A percentile compares a stretch with the other conserved stretches of the same genome.
These are phyloP conservation scores for Byssothecium circinans DNA, from an alignment of 2,329 filamentous ascomycete genomes.

Conservation along the genomic window DNA sequence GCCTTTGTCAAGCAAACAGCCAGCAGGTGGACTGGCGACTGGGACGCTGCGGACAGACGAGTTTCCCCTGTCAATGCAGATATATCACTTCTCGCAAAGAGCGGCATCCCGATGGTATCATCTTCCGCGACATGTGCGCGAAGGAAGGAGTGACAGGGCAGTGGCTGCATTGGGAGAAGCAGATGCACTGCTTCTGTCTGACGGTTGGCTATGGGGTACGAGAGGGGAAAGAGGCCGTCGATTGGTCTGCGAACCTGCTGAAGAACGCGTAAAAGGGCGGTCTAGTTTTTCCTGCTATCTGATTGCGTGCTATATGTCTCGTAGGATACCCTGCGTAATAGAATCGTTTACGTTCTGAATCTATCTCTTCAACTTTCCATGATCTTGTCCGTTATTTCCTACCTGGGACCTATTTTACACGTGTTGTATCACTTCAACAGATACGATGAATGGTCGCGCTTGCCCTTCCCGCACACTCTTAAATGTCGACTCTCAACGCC, in stretches of 20 bases:
- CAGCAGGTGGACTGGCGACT: constrained; percentile 46
- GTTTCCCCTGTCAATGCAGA: constrained; percentile 55
- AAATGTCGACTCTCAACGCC: too few species aligned
- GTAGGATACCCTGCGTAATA: not conserved
- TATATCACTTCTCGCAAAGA: constrained; percentile 42
- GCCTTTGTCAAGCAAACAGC: constrained; percentile 48
- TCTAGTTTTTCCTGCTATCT: not conserved
- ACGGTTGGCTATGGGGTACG: constrained; percentile 52
- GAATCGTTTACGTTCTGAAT: not conserved
- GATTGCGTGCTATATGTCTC: not conserved
- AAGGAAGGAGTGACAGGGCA: constrained; percentile 50
- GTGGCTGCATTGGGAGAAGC: constrained; percentile 62
- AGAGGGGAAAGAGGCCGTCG: constrained; percentile 51
- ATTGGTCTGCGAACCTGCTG: constrained; percentile 50
- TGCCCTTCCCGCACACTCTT: too few species aligned
- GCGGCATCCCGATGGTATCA: constrained; percentile 53
- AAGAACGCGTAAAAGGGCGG: constrained; percentile 15
- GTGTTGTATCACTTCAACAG: too few species aligned
- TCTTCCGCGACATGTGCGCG: constrained; percentile 52
- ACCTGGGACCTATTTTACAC: too few species aligned
- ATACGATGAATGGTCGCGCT: too few species aligned
- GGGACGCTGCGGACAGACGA: constrained; percentile 47
- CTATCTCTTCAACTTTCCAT: too few species aligned
- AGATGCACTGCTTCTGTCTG: constrained; percentile 64
- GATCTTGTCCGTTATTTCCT: too few species aligned